A percentile compares a stretch with the other conserved stretches of the same genome.
phyloP scores from a whole-genome alignment of 2,329 filamentous ascomycete genomes.

The Xylaria sp. region DNA sequence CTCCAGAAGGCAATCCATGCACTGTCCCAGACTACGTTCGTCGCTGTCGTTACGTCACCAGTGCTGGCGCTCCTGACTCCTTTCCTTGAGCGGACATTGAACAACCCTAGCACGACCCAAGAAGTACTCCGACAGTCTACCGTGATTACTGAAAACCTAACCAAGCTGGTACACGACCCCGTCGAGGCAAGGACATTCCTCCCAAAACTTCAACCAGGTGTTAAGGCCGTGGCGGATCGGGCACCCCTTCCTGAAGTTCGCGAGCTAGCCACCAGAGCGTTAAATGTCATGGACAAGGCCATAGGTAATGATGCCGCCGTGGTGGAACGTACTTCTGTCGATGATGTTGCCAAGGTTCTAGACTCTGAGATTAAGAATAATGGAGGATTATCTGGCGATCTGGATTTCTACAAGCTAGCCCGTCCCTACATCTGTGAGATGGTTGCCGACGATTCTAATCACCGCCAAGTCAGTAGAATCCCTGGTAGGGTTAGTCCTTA shows the following conservation, averaged over 20 bases:
- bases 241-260: conserved; percentile 95
- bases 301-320: conserved; percentile 79
- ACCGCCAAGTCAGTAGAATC: conserved; percentile 80
- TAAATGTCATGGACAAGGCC: conserved; percentile 90
- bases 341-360: conserved; percentile 79
- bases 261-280: conserved; percentile 83
- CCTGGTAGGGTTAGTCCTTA: conserved; percentile 76
- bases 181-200: conserved; percentile 94
- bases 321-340: conserved; percentile 72
- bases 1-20: conserved; percentile 97
- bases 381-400: conserved; percentile 69
- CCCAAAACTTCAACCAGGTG: conserved; percentile 92
- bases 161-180: conserved; percentile 95
- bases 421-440: conserved; percentile 82
- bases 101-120: conserved; percentile 88
- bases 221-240: conserved; percentile 86
- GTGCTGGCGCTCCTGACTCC: conserved; percentile 94
- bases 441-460: conserved; percentile 88
- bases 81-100: conserved; percentile 91
- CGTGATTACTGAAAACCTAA: conserved; percentile 97
- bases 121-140: conserved; percentile 96
- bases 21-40: conserved; percentile 97
- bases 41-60: conserved; percentile 93
- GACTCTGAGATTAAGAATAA: conserved; percentile 79
- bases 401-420: conserved; percentile 73